These are phyloP conservation scores for Ophiostoma himal-ulmi DNA, from an alignment of 2,329 filamentous ascomycete species.

Conservation along the genomic window DNA sequence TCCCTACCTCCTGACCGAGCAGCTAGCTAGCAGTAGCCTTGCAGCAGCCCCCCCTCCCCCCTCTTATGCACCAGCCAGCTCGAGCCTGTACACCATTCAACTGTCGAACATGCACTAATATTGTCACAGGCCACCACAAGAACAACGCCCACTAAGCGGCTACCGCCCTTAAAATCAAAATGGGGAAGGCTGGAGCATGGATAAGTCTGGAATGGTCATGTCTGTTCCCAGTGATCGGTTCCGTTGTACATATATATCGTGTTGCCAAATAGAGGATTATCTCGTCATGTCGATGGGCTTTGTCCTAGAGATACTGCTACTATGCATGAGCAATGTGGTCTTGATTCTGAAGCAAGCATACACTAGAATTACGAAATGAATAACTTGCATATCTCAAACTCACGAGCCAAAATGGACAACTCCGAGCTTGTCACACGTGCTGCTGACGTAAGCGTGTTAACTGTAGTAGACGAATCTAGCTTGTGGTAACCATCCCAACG, in stretches of 20 bases:
- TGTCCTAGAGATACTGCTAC: not conserved
- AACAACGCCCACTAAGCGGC: conserved; percentile 89
- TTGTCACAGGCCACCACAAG: conserved; percentile 89
- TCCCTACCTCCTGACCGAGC: not conserved
- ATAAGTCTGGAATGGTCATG: conserved; percentile 15
- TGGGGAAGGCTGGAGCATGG: conserved; percentile 14
- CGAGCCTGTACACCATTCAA: not conserved
- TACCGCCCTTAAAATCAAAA: not conserved
- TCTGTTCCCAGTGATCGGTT: conserved; percentile 26
- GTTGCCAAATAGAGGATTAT: conserved; percentile 37
- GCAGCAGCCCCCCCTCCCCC: too few species aligned
- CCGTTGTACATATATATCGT: conserved; percentile 35
- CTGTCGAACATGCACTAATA: not conserved
- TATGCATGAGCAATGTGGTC: conserved; percentile 4
- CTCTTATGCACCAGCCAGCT: not conserved
- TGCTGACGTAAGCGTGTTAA: not conserved
- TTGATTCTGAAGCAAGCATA: not conserved
- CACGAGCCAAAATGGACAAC: not conserved
- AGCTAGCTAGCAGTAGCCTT: not conserved
- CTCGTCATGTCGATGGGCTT: conserved; percentile 25
- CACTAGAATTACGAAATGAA: conserved; percentile 1
- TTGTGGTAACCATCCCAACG: too few species aligned
- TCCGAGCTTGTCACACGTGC: not conserved
- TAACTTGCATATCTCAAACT: not conserved
- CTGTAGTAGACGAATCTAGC: not conserved